Evolutionary conservation across 306 rosid species (phyloP).

Genomic region (Corylus avellana): DNA sequence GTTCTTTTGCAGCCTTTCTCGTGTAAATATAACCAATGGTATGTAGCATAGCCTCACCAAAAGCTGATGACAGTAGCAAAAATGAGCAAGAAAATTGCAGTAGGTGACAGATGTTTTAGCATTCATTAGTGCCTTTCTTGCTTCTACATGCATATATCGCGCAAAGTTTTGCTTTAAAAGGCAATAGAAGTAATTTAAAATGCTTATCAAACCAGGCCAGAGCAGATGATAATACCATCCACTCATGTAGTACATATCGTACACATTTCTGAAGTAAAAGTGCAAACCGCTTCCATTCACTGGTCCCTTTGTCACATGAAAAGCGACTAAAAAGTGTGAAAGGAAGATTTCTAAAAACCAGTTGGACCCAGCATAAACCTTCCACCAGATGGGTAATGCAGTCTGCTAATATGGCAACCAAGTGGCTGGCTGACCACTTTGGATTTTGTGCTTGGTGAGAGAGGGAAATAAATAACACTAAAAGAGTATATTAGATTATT

Average conservation of each 20-base stretch:
- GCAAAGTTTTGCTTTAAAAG: neutral
- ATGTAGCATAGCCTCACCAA: slow-evolving; percentile 98
- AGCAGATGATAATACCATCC: neutral
- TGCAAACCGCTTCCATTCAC: neutral
- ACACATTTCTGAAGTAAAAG: neutral
- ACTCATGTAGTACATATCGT: neutral
- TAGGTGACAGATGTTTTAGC: slow-evolving; percentile 4
- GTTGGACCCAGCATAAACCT: neutral
- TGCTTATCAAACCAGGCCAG: neutral
- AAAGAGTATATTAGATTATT: neutral
- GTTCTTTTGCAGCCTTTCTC: slow-evolving; percentile 76
- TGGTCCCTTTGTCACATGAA: neutral
- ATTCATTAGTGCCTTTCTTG: neutral
- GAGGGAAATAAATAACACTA: neutral
- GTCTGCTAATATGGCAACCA: neutral
- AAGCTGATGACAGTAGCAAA: slow-evolving; percentile 54
- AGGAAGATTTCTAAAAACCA: neutral
- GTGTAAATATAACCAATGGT: slow-evolving; percentile 95
- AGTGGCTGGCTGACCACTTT: neutral
- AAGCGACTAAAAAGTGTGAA: neutral
- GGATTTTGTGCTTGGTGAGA: neutral
- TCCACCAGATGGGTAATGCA: neutral
- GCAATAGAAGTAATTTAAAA: neutral
- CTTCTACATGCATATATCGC: neutral
- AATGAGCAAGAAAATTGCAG: slow-evolving; percentile 15